Evolutionary conservation across 345 rosid genomes (phyloP), one percentile per base, ranked within the genome.

Genomic region (Moricandia arvensis): DNA sequence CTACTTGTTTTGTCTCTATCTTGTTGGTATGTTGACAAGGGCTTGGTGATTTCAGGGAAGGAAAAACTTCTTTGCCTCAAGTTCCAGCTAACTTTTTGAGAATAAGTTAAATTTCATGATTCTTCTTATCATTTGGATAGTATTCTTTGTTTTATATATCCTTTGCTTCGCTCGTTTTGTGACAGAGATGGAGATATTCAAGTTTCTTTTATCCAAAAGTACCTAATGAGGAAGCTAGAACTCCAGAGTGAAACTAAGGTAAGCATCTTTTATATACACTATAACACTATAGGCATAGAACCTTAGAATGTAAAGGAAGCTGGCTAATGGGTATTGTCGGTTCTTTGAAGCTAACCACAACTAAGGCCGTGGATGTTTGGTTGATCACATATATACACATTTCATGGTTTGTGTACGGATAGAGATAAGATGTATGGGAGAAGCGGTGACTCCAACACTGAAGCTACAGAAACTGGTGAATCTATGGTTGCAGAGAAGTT

Each of bases 401-500:
- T 5, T 59, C 8, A 31, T 55, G 37, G 51, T 51, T 72, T 73
- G 2, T 63, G 53, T 79, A n/a, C 83, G 90, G 97, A 84, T 92
- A 54, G 99, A 89, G 77, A 87, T 95, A 49, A 85, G 79, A 78
- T 95, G 97, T 69, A 79, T 88, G 87, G 97, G 97, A 38, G 88
- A 86, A 74, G 77, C 87, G 0, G 87, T 92, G 29, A 83, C 74
- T 55, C 93, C 97, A 7, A 78, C 88, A 4, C 63, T 84, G 81
- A 84, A 80, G 63, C 71, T 92, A 65, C 79, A 80, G 63, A 82
- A 80, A 76, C 63, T 95, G 67, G 85, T 90, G 8, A 93, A 95
- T 68, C 68, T 79, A 76, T 95, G 99, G 97, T 68, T 88, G 61
- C 85, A 80, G 72, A 84, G 78, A 35, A 76, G 84, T 7, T 70